Conservation (phyloP, 2,329 filamentous ascomycete species). For the Fusarium begoniae region DNA sequence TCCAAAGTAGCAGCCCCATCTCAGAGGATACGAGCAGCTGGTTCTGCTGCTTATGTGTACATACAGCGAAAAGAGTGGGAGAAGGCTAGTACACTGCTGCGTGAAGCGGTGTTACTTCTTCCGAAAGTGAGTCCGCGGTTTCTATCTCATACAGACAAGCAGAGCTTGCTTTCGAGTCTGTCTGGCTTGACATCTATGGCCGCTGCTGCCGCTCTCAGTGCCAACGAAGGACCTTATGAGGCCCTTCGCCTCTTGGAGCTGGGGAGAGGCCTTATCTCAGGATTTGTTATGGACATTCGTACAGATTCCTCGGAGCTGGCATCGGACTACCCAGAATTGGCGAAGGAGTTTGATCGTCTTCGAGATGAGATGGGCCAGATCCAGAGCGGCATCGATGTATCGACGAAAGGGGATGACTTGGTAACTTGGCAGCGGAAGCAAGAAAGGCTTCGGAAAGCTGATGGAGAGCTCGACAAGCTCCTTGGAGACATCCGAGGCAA, state of each 20-base stretch:
- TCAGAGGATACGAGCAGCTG: background rate
- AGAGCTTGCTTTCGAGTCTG: background rate
- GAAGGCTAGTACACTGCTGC: background rate
- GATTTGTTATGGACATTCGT: background rate
- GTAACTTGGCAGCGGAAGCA: background rate
- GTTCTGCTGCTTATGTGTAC: background rate
- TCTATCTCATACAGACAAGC: background rate
- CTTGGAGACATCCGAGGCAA: rapidly evolving
- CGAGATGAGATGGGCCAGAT: background rate
- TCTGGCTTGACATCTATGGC: background rate
- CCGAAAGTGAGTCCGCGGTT: background rate
- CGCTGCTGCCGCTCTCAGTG: rapidly evolving
- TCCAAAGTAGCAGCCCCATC: background rate
- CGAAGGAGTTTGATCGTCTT: background rate
- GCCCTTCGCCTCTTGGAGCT: background rate
- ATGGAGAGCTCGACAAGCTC: background rate
- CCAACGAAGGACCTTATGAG: rapidly evolving
- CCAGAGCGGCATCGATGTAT: rapidly evolving
- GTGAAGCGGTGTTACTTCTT: background rate
- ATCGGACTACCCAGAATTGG: background rate
- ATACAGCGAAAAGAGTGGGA: background rate
- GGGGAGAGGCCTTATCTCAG: background rate
- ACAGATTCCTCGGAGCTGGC: background rate
- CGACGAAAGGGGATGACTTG: rapidly evolving
- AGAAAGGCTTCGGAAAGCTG: background rate